phyloP scores from a whole-genome alignment of 2,329 filamentous ascomycete species.

The Dactylonectria estremocensis region DNA sequence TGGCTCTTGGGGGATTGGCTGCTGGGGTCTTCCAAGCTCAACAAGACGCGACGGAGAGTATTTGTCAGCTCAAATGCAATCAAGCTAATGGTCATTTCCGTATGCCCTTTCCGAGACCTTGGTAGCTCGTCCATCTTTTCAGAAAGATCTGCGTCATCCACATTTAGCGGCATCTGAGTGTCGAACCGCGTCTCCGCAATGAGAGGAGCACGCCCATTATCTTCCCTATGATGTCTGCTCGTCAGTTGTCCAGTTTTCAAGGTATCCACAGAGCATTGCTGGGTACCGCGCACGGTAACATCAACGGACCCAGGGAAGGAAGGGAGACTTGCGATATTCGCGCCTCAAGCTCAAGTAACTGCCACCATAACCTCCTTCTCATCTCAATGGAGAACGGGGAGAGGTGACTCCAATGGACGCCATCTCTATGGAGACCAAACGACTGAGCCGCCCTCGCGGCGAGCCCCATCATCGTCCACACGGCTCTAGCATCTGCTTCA shows the following conservation, averaged over 20 bases:
- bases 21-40: no score
- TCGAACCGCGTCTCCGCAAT: background rate
- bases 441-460: background rate
- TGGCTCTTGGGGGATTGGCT: background rate
- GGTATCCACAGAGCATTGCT: no score
- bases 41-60: background rate
- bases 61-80: slow-evolving; percentile 5
- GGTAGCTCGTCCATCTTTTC: background rate
- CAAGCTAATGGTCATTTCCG: slow-evolving; percentile 3
- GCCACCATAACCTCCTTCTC: slow-evolving; percentile 5
- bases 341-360: background rate
- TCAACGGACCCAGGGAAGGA: no score
- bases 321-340: background rate
- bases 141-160: slow-evolving; percentile 5
- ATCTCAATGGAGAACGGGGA: slow-evolving; percentile 1
- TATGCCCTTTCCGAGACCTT: background rate
- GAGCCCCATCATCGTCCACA: background rate
- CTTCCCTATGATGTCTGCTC: no score
- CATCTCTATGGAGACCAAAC: background rate
- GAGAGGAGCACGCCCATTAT: background rate
- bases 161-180: background rate
- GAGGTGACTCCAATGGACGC: background rate
- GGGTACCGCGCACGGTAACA: no score
- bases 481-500: background rate
- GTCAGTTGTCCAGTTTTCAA: no score